A percentile compares a stretch with the other conserved stretches of the same genome.
Evolutionary conservation across 257 asterid species (phyloP).

Genomic region (Nicotiana undulata): DNA sequence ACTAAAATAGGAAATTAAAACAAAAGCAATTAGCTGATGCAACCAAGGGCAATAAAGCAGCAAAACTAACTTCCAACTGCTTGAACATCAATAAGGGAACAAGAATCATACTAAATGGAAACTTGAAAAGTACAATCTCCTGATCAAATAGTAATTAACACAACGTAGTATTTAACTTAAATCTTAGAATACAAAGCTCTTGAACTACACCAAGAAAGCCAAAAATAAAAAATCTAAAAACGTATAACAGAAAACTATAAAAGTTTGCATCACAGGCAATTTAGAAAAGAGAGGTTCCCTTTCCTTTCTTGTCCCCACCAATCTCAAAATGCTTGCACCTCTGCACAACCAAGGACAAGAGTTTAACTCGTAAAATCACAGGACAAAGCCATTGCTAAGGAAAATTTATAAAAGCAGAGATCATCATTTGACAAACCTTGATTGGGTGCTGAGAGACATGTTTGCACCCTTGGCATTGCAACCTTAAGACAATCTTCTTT

Average conservation of each 20-base stretch:
- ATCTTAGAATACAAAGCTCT: not conserved
- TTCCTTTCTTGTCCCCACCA: not conserved
- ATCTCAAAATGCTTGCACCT: not conserved
- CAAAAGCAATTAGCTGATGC: not conserved
- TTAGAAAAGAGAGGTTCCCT: not conserved
- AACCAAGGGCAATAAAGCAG: not conserved
- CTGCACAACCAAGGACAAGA: not conserved
- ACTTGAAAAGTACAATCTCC: not conserved
- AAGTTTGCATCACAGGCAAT: not conserved
- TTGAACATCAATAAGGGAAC: not conserved
- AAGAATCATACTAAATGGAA: not conserved
- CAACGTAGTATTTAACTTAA: too few species aligned
- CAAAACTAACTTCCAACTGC: not conserved
- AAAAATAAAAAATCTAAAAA: too few species aligned
- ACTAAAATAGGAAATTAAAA: too few species aligned
- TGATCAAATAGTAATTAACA: not conserved
- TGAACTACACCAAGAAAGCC: not conserved
- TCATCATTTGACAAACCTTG: not conserved
- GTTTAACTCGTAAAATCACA: too few species aligned
- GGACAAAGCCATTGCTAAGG: not conserved
- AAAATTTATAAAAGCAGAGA: too few species aligned
- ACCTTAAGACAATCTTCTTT: too few species aligned
- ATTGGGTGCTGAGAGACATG: too few species aligned
- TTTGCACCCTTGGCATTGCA: too few species aligned
- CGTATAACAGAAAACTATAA: not conserved